phyloP scores from a whole-genome alignment of 352 stramenopile genomes.

The Plasmopara halstedii region DNA sequence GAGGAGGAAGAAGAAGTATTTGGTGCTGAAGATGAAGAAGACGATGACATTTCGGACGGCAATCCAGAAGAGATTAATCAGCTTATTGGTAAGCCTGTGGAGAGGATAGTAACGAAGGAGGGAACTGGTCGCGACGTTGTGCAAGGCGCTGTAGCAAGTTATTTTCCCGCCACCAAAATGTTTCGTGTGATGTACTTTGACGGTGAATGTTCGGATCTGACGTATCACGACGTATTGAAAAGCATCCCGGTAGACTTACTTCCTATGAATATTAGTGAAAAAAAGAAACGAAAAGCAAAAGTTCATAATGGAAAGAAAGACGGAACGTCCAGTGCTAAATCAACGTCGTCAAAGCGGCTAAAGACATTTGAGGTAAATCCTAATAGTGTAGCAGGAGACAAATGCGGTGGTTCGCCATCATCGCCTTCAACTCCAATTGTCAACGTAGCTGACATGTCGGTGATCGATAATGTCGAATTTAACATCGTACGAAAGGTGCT shows the following conservation, averaged over 20 bases:
- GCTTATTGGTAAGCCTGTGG: constrained; percentile 40
- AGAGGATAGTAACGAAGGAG: constrained; percentile 26
- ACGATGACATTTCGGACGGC: constrained; percentile 3
- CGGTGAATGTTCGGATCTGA: constrained; percentile 45
- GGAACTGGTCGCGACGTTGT: constrained; percentile 24
- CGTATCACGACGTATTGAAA: constrained; percentile 52
- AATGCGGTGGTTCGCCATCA: constrained; percentile 6
- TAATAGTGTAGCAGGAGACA: background rate
- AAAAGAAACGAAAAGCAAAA: constrained; percentile 43
- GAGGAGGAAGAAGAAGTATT: constrained; percentile 16
- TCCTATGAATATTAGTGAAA: constrained; percentile 10
- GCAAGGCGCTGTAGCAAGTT: constrained; percentile 48
- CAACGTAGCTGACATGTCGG: constrained; percentile 17
- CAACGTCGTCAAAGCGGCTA: constrained; percentile 24
- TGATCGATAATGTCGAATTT: constrained; percentile 23
- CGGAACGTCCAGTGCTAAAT: constrained; percentile 3
- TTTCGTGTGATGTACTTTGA: constrained; percentile 63
- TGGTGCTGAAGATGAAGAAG: constrained; percentile 15
- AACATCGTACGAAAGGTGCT: constrained; percentile 51
- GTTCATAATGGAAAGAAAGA: constrained; percentile 8
- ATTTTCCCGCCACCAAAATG: constrained; percentile 72
- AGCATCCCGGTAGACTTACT: constrained; percentile 37
- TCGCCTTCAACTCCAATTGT: constrained; percentile 11
- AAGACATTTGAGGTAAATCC: constrained; percentile 23
- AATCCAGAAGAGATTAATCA: constrained; percentile 33